phyloP scores from a whole-genome alignment of 768 basidiomycete genomes.

The Cystofilobasidium ferigula region DNA sequence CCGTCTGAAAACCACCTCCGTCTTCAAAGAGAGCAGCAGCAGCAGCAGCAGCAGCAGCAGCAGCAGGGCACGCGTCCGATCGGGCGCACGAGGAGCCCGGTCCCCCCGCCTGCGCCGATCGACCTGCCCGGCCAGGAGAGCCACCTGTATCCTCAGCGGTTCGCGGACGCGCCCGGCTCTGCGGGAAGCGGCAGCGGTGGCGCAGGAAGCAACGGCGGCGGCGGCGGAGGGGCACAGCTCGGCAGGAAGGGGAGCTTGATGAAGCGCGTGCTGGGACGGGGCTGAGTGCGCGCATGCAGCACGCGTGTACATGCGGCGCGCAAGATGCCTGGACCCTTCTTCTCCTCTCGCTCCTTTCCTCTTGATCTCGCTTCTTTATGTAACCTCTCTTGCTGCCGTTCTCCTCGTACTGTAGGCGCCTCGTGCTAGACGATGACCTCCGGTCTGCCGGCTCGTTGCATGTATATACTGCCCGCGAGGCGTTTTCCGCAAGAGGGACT shows the following conservation, averaged over 20 bases:
- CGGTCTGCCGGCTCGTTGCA: no score
- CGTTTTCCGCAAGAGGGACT: no score
- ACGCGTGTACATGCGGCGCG: no score
- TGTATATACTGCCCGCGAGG: no score
- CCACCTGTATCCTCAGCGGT: not conserved
- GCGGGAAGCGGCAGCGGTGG: not conserved
- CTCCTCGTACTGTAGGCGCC: no score
- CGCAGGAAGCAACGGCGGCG: not conserved
- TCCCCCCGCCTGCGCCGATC: slow-evolving; percentile 16
- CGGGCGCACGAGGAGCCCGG: not conserved
- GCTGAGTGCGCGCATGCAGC: not conserved
- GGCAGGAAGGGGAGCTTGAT: slow-evolving; percentile 24
- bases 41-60: no score
- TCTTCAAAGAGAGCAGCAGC: not conserved
- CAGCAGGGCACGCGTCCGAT: not conserved
- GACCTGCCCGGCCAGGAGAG: slow-evolving; percentile 18
- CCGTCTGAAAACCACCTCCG: no score
- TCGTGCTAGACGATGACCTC: no score
- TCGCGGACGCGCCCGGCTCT: not conserved
- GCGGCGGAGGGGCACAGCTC: slow-evolving; percentile 7
- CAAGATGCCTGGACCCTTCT: no score
- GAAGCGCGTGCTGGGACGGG: slow-evolving; percentile 20
- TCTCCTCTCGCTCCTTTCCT: no score
- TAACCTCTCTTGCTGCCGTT: no score
- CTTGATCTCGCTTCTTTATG: no score